Conservation (phyloP, 192 early-diverging fungal genomes). For the Coemansia interrupta region DNA sequence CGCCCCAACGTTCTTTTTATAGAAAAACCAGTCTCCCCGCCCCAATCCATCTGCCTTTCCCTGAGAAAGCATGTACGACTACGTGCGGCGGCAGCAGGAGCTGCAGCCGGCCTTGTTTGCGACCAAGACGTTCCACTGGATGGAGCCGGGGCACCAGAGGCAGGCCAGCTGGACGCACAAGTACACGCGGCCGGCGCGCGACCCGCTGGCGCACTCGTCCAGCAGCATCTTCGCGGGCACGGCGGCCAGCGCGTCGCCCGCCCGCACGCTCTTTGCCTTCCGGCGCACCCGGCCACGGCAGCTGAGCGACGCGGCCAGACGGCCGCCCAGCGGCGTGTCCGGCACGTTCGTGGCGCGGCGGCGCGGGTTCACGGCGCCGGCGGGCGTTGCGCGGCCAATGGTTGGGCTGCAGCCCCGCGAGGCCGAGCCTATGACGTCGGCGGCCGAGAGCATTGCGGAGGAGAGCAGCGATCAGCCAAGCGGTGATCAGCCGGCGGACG, state of each 20-base stretch:
- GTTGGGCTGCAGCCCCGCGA: too few relatives aligned
- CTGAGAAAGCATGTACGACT: conserved; percentile 53
- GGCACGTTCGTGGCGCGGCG: conserved; percentile 28
- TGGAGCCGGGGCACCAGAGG: conserved; percentile 12
- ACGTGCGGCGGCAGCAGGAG: conserved; percentile 54
- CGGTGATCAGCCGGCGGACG: background rate
- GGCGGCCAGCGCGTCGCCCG: conserved; percentile 24
- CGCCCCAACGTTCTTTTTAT: too few relatives aligned
- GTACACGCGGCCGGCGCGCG: conserved; percentile 21
- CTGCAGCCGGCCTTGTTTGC: conserved; percentile 39
- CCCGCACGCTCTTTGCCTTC: conserved; percentile 30
- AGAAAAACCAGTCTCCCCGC: background rate
- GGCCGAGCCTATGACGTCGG: too few relatives aligned
- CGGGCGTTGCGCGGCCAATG: too few relatives aligned
- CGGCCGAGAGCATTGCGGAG: too few relatives aligned
- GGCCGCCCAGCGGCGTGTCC: conserved; percentile 37
- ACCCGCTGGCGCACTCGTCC: conserved; percentile 44
- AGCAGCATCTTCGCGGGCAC: conserved; percentile 36
- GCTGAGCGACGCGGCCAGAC: conserved; percentile 30
- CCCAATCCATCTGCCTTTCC: too few relatives aligned
- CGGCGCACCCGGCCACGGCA: conserved; percentile 27
- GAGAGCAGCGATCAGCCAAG: too few relatives aligned
- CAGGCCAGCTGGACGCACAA: conserved; percentile 36
- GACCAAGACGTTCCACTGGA: conserved; percentile 51
- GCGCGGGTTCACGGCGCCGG: conserved; percentile 40